Conservation (phyloP, 202 grass and related monocot species). For the Tripidium arundinaceum region DNA sequence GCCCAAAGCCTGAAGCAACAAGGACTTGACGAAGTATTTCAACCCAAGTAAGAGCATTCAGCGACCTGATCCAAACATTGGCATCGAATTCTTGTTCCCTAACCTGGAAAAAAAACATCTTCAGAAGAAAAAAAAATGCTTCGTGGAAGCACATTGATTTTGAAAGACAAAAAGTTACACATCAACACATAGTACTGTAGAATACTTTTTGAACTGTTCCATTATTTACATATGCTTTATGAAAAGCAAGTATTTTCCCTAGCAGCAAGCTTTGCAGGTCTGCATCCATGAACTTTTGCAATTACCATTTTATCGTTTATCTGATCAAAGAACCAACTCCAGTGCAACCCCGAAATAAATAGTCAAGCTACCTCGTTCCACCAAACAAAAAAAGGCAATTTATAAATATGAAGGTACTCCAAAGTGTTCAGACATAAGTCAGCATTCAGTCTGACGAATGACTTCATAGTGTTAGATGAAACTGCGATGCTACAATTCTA, state of each 20-base stretch:
- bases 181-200: background rate
- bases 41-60: constrained; percentile 97
- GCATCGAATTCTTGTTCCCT: constrained; percentile 89
- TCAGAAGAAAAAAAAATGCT: constrained; percentile 16
- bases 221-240: constrained; percentile 18
- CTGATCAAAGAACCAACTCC: background rate
- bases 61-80: constrained; percentile 62
- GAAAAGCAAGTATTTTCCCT: background rate
- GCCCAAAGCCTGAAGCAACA: constrained; percentile 87
- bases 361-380: background rate
- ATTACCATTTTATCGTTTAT: background rate
- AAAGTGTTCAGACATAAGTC: background rate
- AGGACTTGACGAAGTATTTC: constrained; percentile 95
- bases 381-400: background rate
- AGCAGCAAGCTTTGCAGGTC: background rate
- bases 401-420: background rate
- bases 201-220: background rate
- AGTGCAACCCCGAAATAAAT: background rate
- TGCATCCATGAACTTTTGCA: background rate
- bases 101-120: constrained; percentile 62
- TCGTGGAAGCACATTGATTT: background rate
- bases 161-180: background rate
- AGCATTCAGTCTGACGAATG: background rate
- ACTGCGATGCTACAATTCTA: background rate
- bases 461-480: background rate